Percentiles rank a stretch among this genome's conserved stretches.
phyloP scores from a whole-genome alignment of 805 yeast species.

The Phaffomyces opuntiae region DNA sequence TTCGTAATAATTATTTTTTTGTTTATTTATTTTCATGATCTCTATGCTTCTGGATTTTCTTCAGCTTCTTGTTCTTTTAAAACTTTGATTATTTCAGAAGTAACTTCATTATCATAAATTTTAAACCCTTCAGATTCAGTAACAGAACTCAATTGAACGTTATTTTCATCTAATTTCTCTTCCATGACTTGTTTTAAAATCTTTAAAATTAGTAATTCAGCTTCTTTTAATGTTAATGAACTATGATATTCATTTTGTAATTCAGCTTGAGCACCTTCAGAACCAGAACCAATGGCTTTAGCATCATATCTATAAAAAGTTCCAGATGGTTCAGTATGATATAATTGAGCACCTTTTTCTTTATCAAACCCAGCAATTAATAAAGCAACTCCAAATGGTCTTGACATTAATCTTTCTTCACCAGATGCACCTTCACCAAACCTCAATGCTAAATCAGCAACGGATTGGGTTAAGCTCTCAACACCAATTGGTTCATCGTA shows the following conservation, averaged over 20 bases:
- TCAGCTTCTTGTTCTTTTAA: constrained; percentile 66
- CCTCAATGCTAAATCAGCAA: constrained; percentile 92
- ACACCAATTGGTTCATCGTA: constrained; percentile 90
- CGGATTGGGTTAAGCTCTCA: constrained; percentile 91
- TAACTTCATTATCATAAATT: constrained; percentile 75
- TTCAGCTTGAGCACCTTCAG: constrained; percentile 98
- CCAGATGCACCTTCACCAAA: constrained; percentile 98
- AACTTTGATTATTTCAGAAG: constrained; percentile 71
- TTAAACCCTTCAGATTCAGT: constrained; percentile 82
- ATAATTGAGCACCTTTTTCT: constrained; percentile 91
- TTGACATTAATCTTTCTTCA: constrained; percentile 84
- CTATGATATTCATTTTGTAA: constrained; percentile 94
- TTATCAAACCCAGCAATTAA: constrained; percentile 91
- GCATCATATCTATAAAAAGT: constrained; percentile 97
- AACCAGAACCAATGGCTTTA: constrained; percentile 97
- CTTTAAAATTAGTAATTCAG: constrained; percentile 82
- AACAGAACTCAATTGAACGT: constrained; percentile 91
- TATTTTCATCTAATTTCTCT: constrained; percentile 90
- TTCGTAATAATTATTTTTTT: background rate
- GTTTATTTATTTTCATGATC: background rate
- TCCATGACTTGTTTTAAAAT: constrained; percentile 98
- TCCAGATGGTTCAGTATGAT: constrained; percentile 99
- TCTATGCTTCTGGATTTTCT: constrained; percentile 25
- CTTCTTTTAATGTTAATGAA: constrained; percentile 85
- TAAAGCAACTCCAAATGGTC: constrained; percentile 98